Conservation (phyloP, 2,329 filamentous ascomycete genomes). For the Mycosphaerella arachidis region DNA sequence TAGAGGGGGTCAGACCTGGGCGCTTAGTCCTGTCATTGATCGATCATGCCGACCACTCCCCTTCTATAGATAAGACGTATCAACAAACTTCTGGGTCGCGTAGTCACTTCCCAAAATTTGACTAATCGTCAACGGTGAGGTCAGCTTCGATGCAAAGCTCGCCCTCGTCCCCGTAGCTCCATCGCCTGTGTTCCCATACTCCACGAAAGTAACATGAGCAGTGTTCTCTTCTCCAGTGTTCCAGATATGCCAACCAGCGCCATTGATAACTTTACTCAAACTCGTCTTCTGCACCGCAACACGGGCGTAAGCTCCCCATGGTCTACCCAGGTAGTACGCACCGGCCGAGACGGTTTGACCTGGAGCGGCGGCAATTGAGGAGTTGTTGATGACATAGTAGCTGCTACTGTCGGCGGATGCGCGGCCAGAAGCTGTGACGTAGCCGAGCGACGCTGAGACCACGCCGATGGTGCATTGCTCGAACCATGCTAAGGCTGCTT, state of each 20-base stretch:
- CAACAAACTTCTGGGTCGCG: slow-evolving; percentile 37
- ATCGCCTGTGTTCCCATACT: slow-evolving; percentile 56
- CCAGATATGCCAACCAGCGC: slow-evolving; percentile 58
- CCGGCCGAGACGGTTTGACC: slow-evolving; percentile 38
- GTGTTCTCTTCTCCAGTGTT: slow-evolving; percentile 46
- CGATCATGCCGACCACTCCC: background rate
- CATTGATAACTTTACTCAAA: slow-evolving; percentile 55
- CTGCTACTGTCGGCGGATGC: slow-evolving; percentile 36
- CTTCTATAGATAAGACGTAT: slow-evolving; percentile 36
- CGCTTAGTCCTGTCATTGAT: background rate
- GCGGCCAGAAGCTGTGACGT: slow-evolving; percentile 42
- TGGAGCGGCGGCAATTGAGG: slow-evolving; percentile 41
- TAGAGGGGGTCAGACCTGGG: too few species aligned
- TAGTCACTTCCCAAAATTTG: slow-evolving; percentile 45
- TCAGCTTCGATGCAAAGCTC: slow-evolving; percentile 43
- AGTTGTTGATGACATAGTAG: slow-evolving; percentile 56
- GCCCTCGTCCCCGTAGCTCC: slow-evolving; percentile 54
- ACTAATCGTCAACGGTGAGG: slow-evolving; percentile 39
- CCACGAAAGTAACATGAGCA: slow-evolving; percentile 52
- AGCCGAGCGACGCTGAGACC: slow-evolving; percentile 39
- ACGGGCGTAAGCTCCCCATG: slow-evolving; percentile 49
- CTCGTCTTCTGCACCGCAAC: slow-evolving; percentile 50
- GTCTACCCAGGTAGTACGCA: slow-evolving; percentile 50
- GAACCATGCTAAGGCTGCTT: slow-evolving; percentile 50
- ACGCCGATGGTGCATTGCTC: slow-evolving; percentile 48